phyloP scores from a whole-genome alignment of 2,329 filamentous ascomycete species.

The Neofusicoccum umdonicola region DNA sequence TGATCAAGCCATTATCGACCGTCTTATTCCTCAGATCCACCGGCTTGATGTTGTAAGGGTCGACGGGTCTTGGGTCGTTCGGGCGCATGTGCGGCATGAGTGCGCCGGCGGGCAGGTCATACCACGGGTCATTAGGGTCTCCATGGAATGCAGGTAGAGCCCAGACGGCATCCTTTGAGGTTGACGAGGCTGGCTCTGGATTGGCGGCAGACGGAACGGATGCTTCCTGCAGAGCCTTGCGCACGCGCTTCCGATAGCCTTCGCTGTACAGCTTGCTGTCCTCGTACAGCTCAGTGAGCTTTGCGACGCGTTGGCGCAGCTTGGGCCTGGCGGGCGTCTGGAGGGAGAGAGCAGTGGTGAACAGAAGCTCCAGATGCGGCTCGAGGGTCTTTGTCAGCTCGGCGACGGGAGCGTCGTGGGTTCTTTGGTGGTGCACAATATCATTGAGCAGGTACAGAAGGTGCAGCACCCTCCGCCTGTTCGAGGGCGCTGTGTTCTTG shows the following conservation, averaged over 20 bases:
- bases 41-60: constrained; percentile 67
- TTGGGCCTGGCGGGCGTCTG: constrained; percentile 61
- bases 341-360: constrained; percentile 53
- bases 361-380: constrained; percentile 61
- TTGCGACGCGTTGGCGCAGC: constrained; percentile 62
- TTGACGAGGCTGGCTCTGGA: constrained; percentile 26
- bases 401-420: neutral
- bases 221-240: constrained; percentile 52
- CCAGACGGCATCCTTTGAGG: constrained; percentile 60
- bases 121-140: constrained; percentile 69
- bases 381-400: constrained; percentile 57
- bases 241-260: constrained; percentile 58
- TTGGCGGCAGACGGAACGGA: constrained; percentile 23
- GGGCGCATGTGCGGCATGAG: constrained; percentile 76
- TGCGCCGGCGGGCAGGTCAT: constrained; percentile 78
- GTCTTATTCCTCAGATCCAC: constrained; percentile 68
- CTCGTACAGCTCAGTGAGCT: constrained; percentile 70
- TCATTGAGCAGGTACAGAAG: constrained; percentile 78
- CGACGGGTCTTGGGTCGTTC: constrained; percentile 72
- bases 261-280: constrained; percentile 60
- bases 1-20: constrained; percentile 63
- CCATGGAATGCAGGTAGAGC: constrained; percentile 75
- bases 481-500: constrained; percentile 46
- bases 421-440: constrained; percentile 55
- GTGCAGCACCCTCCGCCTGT: constrained; percentile 69